Evolutionary conservation across 2,329 filamentous ascomycete species (phyloP), one percentile per base, ranked within the genome.

Genomic region (Colletotrichum scovillei): DNA sequence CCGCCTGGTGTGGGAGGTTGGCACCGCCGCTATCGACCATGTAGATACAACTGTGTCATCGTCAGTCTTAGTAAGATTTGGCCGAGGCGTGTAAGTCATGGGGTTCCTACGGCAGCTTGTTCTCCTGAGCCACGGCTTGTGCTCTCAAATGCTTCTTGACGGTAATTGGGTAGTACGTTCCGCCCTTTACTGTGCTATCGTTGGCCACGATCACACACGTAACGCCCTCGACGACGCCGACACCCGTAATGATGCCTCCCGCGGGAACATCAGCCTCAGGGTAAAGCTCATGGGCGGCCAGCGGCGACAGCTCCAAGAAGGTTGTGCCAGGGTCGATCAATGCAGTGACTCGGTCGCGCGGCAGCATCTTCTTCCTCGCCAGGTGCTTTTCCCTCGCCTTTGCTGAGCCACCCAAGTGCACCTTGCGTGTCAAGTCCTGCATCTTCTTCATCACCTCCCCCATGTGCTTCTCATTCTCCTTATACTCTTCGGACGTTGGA

Each of bases 121-220:
- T 98, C 82, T 98, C 94, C 76, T 94, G 91, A 0, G 96, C 96
- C 75, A 98, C 93, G 32, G 93, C 92, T 83, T 99, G 97, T 5
- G 96, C 96, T 75, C 96, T 91, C 19, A 98, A 87, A 82, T 98
- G 97, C 87, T 99, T 99, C 87, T 98, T 98, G 72, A 98, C 94
- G 0, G 96, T 99, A 78, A 98, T 95, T 1, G 96, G 96, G 80
- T 96, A 98, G 84, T 99, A 99, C 1, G 96, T 97, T 28, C 96
- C 96, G 65, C 96, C 96, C 85, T 98, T 99, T 79, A 98, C 96
- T 22, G 96, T 98, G 85, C 94, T 97, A 81, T 98, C 96, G 81
- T 98, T 98, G 71, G 95, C 95, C 63, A 98, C 94, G 78, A 98
- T 94, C 85, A 98, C 93, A 82, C 96, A 98, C 53, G 92, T 93